These are phyloP conservation scores for Chlamydomonas sp. DNA, from an alignment of 139 green algal genomes.

Conservation along the genomic window DNA sequence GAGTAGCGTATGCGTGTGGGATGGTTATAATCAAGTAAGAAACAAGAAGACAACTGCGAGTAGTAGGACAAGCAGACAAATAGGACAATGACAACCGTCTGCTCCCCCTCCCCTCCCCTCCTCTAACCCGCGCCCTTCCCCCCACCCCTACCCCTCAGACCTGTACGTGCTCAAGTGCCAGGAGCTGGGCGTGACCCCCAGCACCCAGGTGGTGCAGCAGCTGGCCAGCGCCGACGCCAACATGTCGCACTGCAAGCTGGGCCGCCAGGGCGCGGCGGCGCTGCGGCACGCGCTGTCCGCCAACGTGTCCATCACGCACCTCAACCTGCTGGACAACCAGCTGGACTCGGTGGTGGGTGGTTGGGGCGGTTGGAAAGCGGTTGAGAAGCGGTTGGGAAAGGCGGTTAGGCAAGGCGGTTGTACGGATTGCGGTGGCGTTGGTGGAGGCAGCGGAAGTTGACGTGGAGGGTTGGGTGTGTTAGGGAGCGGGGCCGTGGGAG, in stretches of 20 bases:
- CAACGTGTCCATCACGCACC: conserved; percentile 60
- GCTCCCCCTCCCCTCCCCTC: not conserved
- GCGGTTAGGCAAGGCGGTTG: too few species aligned
- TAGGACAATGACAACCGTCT: not conserved
- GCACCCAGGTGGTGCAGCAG: conserved; percentile 57
- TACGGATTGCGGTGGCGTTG: too few species aligned
- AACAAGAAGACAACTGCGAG: not conserved
- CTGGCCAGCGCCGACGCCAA: conserved; percentile 42
- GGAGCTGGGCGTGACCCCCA: conserved; percentile 61
- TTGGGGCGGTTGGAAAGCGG: too few species aligned
- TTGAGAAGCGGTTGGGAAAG: too few species aligned
- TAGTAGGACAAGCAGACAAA: too few species aligned
- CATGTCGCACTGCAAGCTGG: conserved; percentile 68
- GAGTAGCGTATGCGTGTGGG: not conserved
- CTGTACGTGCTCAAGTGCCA: conserved; percentile 55
- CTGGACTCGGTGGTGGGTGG: conserved; percentile 57
- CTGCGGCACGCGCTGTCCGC: conserved; percentile 60
- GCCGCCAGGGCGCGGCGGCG: conserved; percentile 54
- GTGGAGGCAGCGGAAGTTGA: too few species aligned
- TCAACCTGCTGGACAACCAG: conserved; percentile 67
- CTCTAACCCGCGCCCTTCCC: not conserved
- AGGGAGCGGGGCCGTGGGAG: too few species aligned
- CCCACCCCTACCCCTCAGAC: not conserved
- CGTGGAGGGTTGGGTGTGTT: too few species aligned
- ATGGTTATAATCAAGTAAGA: not conserved